Conservation (phyloP, 164 flowering plant genomes). For the Houttuynia cordata region DNA sequence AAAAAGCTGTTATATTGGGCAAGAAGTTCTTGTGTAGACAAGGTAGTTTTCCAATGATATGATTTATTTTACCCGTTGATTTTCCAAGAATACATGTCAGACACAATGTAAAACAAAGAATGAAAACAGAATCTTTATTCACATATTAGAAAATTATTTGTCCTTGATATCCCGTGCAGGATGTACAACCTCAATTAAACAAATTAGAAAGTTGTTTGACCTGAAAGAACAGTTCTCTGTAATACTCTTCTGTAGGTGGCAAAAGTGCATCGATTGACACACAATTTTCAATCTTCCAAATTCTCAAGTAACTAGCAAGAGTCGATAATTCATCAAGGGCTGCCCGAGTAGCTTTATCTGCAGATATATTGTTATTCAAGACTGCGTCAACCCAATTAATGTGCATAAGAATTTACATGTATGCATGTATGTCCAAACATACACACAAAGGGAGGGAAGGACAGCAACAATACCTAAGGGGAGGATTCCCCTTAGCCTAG, state of each 20-base stretch:
- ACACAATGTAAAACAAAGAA: no score
- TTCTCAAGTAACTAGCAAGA: slow-evolving; percentile 58
- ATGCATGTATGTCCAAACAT: slow-evolving; percentile 1
- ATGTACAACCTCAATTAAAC: no score
- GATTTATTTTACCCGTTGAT: no score
- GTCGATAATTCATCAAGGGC: slow-evolving; percentile 83
- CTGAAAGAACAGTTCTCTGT: slow-evolving; percentile 73
- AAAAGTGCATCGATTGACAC: slow-evolving; percentile 68
- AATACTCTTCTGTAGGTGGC: slow-evolving; percentile 78
- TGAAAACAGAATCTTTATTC: neutral
- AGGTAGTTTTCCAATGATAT: neutral
- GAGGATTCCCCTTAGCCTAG: slow-evolving; percentile 88
- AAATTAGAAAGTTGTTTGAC: slow-evolving; percentile 15
- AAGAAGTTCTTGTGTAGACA: neutral
- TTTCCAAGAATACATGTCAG: no score
- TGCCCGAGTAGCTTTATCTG: slow-evolving; percentile 68
- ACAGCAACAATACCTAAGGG: slow-evolving; percentile 45
- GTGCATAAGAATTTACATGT: no score
- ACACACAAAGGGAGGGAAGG: neutral
- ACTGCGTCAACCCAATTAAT: neutral
- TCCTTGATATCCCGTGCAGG: no score
- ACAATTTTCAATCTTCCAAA: slow-evolving; percentile 66
- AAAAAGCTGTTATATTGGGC: neutral
- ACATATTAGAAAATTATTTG: neutral
- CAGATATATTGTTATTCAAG: slow-evolving; percentile 7